Conservation (phyloP, 75 land plant genomes). For the Sequoiadendron giganteum region DNA sequence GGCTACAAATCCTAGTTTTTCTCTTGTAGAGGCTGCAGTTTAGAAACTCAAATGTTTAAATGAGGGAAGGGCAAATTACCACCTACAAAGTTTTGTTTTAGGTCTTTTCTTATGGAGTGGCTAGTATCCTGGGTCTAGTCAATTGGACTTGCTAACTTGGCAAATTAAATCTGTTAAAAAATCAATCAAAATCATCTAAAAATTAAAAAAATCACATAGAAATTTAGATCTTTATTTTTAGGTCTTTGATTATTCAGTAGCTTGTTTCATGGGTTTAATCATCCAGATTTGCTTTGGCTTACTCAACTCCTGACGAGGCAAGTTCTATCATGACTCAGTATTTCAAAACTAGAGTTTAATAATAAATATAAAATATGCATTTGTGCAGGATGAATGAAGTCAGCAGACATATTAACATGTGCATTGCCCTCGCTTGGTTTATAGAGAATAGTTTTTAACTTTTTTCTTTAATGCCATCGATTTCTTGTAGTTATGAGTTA, state of each 20-base stretch:
- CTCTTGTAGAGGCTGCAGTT: no score
- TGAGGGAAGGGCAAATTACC: no score
- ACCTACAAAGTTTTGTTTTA: no score
- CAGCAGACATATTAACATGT: neutral
- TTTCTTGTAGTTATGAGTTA: neutral
- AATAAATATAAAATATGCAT: neutral
- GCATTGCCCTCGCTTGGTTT: neutral
- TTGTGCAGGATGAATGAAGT: neutral
- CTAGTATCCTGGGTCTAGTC: no score
- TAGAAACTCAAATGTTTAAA: no score
- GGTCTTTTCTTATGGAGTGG: no score
- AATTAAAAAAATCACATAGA: neutral
- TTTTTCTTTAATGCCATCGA: neutral
- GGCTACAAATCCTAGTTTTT: neutral
- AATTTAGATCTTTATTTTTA: neutral
- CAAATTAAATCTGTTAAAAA: neutral
- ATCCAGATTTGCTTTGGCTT: neutral
- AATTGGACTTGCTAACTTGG: neutral
- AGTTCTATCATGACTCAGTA: neutral
- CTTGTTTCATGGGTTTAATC: neutral
- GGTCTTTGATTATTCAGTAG: neutral
- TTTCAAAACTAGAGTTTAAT: neutral
- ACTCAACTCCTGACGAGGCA: neutral
- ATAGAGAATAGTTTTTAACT: neutral
- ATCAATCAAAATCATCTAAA: neutral